Evolutionary conservation across 352 stramenopile species (phyloP).

Genomic region (Albugo candida): DNA sequence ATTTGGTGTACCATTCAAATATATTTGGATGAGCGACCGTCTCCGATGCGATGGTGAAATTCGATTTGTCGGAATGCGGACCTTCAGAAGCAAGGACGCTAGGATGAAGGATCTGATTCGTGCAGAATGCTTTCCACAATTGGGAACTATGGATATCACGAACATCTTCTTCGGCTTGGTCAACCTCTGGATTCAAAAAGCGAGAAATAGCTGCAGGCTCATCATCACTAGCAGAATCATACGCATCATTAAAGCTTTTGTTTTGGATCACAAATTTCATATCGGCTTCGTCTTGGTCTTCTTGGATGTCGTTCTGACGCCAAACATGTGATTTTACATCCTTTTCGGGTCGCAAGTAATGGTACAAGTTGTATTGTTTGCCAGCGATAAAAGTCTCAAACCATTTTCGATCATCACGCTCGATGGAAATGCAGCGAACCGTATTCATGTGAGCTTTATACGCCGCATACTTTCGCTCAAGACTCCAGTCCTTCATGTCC

Average conservation of each 20-base stretch:
- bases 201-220: slow-evolving; percentile 5
- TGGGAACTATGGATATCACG: no score
- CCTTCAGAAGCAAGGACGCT: no score
- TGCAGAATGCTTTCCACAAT: no score
- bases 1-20: slow-evolving; percentile 1
- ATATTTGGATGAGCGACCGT: not conserved
- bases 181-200: no score
- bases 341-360: slow-evolving; percentile 18
- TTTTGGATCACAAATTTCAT: slow-evolving; percentile 3
- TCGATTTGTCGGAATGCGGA: no score
- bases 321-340: slow-evolving; percentile 25
- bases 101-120: no score
- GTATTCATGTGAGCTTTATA: slow-evolving; percentile 21
- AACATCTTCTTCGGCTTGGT: no score
- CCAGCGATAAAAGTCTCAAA: slow-evolving; percentile 31
- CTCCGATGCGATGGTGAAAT: no score
- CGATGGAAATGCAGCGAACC: slow-evolving; percentile 8
- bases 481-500: slow-evolving; percentile 3
- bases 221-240: slow-evolving; percentile 6
- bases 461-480: slow-evolving; percentile 10
- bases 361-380: slow-evolving; percentile 22
- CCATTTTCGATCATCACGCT: slow-evolving; percentile 21
- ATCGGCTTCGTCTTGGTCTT: slow-evolving; percentile 2
- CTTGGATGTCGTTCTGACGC: not conserved
- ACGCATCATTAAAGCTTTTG: slow-evolving; percentile 10